Evolutionary conservation across 768 basidiomycete genomes (phyloP).

Genomic region (Neoboletus subvelutipes): DNA sequence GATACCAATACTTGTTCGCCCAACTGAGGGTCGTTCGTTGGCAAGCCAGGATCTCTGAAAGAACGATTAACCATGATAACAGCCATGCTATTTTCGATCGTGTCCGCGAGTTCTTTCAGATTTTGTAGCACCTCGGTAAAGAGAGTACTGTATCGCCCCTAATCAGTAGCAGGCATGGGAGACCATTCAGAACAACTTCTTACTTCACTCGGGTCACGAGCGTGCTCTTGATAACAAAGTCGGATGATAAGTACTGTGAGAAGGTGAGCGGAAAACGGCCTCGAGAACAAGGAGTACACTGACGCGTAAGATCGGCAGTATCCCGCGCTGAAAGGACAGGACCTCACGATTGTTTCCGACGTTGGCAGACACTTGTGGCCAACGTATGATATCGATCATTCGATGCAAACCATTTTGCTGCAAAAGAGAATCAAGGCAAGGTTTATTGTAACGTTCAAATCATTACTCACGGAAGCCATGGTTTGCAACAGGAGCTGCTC

Average conservation of each 20-base stretch:
- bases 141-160: slow-evolving; percentile 36
- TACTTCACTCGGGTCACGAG: slow-evolving; percentile 52
- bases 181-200: slow-evolving; percentile 3
- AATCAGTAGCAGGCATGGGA: slow-evolving; percentile 7
- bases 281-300: background rate
- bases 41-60: slow-evolving; percentile 28
- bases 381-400: slow-evolving; percentile 49
- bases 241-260: slow-evolving; percentile 55
- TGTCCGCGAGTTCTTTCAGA: slow-evolving; percentile 40
- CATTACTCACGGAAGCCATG: slow-evolving; percentile 37
- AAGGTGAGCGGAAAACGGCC: background rate
- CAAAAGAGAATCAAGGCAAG: background rate
- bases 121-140: slow-evolving; percentile 48
- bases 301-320: slow-evolving; percentile 55
- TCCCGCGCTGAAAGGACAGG: slow-evolving; percentile 61
- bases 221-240: slow-evolving; percentile 58
- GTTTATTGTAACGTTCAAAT: background rate
- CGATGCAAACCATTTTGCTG: slow-evolving; percentile 53
- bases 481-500: slow-evolving; percentile 40
- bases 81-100: slow-evolving; percentile 42
- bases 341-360: slow-evolving; percentile 34
- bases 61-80: slow-evolving; percentile 32
- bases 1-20: slow-evolving; percentile 47
- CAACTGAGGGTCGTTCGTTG: slow-evolving; percentile 19
- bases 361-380: slow-evolving; percentile 39